These are phyloP conservation scores for Lasiodiplodia gonubiensis DNA, from an alignment of 2,329 filamentous ascomycete species.

Conservation along the genomic window DNA sequence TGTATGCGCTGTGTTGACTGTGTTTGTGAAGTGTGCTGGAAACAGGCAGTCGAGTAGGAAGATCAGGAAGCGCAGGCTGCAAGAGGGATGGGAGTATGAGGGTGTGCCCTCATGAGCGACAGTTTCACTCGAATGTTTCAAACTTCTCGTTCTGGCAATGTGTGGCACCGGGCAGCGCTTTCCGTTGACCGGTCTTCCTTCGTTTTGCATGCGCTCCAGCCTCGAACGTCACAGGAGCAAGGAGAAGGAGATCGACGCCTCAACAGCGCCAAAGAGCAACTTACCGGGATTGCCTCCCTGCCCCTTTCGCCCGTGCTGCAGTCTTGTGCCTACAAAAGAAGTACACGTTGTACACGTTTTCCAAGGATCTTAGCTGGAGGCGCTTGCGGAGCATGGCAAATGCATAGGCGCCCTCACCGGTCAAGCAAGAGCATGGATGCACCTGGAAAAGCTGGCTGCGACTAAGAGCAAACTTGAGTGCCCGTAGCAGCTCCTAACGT, in stretches of 20 bases:
- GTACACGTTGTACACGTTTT: neutral
- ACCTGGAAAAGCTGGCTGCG: neutral
- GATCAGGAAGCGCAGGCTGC: constrained; percentile 54
- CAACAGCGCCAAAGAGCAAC: neutral
- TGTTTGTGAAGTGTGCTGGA: constrained; percentile 69
- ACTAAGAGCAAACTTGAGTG: neutral
- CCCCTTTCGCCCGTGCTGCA: constrained; percentile 9
- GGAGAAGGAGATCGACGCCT: neutral
- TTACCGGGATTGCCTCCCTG: neutral
- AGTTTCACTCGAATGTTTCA: neutral
- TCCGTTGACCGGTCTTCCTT: neutral
- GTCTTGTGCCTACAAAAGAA: neutral
- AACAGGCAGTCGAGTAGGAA: constrained; percentile 62
- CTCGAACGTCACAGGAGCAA: neutral
- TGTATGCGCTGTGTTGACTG: constrained; percentile 63
- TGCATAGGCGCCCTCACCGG: neutral
- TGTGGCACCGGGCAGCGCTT: neutral
- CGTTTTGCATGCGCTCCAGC: neutral
- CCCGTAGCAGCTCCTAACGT: neutral
- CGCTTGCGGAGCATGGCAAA: neutral
- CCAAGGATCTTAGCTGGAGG: neutral
- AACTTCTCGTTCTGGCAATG: neutral
- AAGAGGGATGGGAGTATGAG: constrained; percentile 69
- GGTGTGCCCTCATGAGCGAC: constrained; percentile 59
- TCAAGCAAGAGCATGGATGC: constrained; percentile 1